Conservation (phyloP, 495 filamentous ascomycete genomes). For the Aspergillus funiculosus region DNA sequence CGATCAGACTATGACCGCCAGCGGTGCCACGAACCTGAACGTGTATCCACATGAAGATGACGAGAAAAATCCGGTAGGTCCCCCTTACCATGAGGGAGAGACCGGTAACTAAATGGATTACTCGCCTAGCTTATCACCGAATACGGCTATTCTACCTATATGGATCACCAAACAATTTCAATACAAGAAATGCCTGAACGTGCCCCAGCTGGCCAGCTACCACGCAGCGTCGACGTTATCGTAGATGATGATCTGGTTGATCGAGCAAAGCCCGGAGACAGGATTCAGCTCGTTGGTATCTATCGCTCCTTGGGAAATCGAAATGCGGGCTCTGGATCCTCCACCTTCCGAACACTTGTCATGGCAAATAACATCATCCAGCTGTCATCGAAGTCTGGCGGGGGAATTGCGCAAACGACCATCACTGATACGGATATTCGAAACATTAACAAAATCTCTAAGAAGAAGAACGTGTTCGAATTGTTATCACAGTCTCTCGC, state of each 20-base stretch:
- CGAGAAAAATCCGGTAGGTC: slow-evolving; percentile 59
- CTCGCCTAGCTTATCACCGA: slow-evolving; percentile 68
- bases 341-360: slow-evolving; percentile 88
- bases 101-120: slow-evolving; percentile 11
- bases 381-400: slow-evolving; percentile 91
- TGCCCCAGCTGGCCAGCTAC: slow-evolving; percentile 91
- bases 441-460: slow-evolving; percentile 96
- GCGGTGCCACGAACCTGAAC: slow-evolving; percentile 74
- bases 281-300: slow-evolving; percentile 91
- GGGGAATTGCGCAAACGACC: slow-evolving; percentile 82
- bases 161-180: slow-evolving; percentile 96
- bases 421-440: slow-evolving; percentile 98
- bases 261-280: slow-evolving; percentile 88
- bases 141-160: slow-evolving; percentile 90
- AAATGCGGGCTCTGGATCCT: slow-evolving; percentile 78
- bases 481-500: slow-evolving; percentile 91
- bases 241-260: slow-evolving; percentile 97
- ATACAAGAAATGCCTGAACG: slow-evolving; percentile 99
- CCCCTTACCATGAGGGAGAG: not conserved
- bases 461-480: slow-evolving; percentile 92
- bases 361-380: slow-evolving; percentile 94
- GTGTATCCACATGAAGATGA: slow-evolving; percentile 96
- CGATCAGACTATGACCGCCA: slow-evolving; percentile 95
- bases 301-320: slow-evolving; percentile 91
- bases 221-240: slow-evolving; percentile 95